Conservation (phyloP, 805 yeast species). For the Lipomyces oligophaga region DNA sequence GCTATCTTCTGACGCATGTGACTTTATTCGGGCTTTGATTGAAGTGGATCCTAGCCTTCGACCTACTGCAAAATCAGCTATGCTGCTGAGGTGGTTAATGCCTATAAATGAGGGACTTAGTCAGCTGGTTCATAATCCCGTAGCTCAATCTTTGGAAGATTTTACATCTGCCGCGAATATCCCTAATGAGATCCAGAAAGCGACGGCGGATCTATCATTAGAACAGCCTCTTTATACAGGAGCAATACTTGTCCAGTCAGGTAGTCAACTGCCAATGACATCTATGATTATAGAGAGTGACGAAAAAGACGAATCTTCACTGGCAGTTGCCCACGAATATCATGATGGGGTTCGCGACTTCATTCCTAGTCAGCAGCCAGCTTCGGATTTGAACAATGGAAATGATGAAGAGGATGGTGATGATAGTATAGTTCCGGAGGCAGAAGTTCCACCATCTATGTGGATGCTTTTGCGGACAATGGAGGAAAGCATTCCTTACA, state of each 20-base stretch:
- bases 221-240: no score
- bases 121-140: no score
- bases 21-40: conserved; percentile 65
- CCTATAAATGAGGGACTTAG: no score
- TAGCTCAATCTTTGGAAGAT: no score
- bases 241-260: no score
- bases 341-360: no score
- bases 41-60: conserved; percentile 73
- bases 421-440: background rate
- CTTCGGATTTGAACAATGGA: background rate
- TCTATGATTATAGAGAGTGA: background rate
- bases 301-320: background rate
- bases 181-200: background rate
- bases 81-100: conserved; percentile 77
- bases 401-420: background rate
- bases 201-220: background rate
- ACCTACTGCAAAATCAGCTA: conserved; percentile 70
- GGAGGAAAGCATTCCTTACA: conserved; percentile 44
- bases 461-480: conserved; percentile 59
- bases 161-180: no score
- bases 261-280: background rate
- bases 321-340: no score
- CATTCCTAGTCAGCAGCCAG: no score
- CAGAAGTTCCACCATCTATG: conserved; percentile 50
- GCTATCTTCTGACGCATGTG: conserved; percentile 64